A percentile compares a stretch with the other conserved stretches of the same genome.
Evolutionary conservation across 345 rosid species (phyloP).

Genomic region (Orychophragmus violaceus): DNA sequence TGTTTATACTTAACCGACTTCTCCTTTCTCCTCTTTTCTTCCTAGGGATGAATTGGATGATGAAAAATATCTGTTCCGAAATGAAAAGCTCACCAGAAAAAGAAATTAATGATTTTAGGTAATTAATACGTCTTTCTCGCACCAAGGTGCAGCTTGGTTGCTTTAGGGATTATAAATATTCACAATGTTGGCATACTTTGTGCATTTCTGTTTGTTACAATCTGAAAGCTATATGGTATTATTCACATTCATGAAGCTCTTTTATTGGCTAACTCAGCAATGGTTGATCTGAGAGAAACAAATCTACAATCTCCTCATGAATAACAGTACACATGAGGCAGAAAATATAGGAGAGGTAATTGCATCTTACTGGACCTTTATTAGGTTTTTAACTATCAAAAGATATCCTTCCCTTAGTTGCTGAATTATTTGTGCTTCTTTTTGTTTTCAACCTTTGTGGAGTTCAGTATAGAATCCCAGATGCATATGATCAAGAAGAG

Average conservation of each 20-base stretch:
- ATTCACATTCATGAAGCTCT: too few species aligned
- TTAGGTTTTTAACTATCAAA: background rate
- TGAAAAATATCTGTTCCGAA: conserved; percentile 62
- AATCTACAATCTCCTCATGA: conserved; percentile 57
- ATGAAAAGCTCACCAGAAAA: conserved; percentile 53
- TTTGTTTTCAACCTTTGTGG: background rate
- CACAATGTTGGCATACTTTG: background rate
- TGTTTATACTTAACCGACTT: background rate
- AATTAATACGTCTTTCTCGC: conserved; percentile 14
- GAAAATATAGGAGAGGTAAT: conserved; percentile 55
- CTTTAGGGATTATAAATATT: background rate
- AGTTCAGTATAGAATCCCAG: conserved; percentile 78
- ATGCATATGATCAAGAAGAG: conserved; percentile 79
- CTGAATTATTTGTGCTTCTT: background rate
- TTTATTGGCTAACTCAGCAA: background rate
- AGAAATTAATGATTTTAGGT: conserved; percentile 51
- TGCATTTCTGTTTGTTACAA: background rate
- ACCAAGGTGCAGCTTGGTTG: too few species aligned
- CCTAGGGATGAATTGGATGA: conserved; percentile 69
- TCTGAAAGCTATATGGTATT: too few species aligned
- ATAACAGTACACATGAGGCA: conserved; percentile 50
- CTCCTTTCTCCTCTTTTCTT: background rate
- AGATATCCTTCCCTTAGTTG: background rate
- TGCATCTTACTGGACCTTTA: background rate
- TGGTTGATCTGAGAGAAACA: conserved; percentile 32